A percentile compares a stretch with the other conserved stretches of the same genome.
These are phyloP conservation scores for rapeseed (Brassica napus) DNA, from an alignment of 345 rosid genomes.

Conservation along the genomic window Da-Ae NC_063444.1:5843001-5843500, in stretches of 20 bases:
- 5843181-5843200: background rate
- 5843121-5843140: background rate
- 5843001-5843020: too few relatives aligned
- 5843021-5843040: background rate
- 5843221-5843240: background rate
- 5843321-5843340: background rate
- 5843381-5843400: background rate
- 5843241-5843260: too few relatives aligned
- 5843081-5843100: background rate
- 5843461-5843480: background rate
- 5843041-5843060: background rate
- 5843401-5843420: background rate
- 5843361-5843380: background rate
- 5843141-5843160: background rate
- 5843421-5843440: background rate
- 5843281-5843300: background rate
- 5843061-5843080: background rate
- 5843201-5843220: background rate
- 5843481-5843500: background rate
- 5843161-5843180: background rate
- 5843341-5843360: background rate
- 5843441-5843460: background rate
- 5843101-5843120: background rate
- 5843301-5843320: slow-evolving; percentile 8
- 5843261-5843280: background rate